These are phyloP conservation scores for Hanseniaspora taiwanica DNA, from an alignment of 805 yeast genomes.

Conservation along the genomic window DNA sequence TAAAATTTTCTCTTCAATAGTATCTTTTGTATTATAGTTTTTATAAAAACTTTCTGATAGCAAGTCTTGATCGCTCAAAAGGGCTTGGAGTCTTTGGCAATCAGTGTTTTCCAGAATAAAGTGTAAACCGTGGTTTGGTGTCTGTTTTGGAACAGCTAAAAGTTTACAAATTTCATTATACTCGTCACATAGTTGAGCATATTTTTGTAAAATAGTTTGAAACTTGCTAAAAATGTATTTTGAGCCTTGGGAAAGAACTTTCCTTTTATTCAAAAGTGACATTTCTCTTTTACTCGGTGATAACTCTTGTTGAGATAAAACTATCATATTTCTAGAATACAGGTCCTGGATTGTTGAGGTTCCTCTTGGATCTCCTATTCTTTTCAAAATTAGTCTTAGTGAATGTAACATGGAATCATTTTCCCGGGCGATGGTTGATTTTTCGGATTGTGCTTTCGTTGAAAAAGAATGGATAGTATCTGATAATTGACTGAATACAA, in stretches of 20 bases:
- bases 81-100: neutral
- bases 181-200: neutral
- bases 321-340: conserved; percentile 26
- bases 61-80: conserved; percentile 1
- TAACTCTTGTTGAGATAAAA: conserved; percentile 7
- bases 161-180: neutral
- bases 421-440: conserved; percentile 18
- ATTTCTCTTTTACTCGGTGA: conserved; percentile 23
- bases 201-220: conserved; percentile 2
- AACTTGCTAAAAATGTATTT: conserved; percentile 16
- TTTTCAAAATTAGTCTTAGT: conserved; percentile 20
- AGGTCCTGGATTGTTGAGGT: conserved; percentile 29
- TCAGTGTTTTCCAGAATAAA: neutral
- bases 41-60: conserved; percentile 3
- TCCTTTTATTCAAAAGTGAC: conserved; percentile 23
- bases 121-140: neutral
- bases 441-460: conserved; percentile 26
- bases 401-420: conserved; percentile 18
- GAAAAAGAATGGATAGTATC: conserved; percentile 33
- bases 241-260: conserved; percentile 21
- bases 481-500: conserved; percentile 36
- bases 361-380: conserved; percentile 26
- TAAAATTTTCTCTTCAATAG: conserved; percentile 5
- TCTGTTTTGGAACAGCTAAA: neutral
- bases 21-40: neutral